Evolutionary conservation across 768 basidiomycete species (phyloP), one percentile per base, ranked within the genome.

Genomic region (Cystobasidium tubakii): DNA sequence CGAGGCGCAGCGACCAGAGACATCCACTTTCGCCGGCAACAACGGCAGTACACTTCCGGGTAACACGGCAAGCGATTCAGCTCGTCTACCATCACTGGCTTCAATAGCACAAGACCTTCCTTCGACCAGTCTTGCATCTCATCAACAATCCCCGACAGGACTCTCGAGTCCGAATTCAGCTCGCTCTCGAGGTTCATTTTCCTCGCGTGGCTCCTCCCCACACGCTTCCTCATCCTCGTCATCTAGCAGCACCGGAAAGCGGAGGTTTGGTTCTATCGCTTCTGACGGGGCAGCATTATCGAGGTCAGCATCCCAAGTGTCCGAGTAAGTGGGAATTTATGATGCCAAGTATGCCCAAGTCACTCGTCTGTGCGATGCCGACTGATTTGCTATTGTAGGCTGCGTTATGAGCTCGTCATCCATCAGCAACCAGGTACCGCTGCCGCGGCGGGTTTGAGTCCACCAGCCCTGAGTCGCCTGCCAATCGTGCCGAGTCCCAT

Each of bases 401-500:
- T 71, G 29, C 33, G 23, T 1, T 70, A 62, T 31, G 71, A 75
- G 29, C 46, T 75, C 36, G 23, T 62, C 25, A 63, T 75, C n/a
- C 33, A 55, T 29, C 74, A 75, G 36, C 74, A 75, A 31, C 70
- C 74, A 2, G 57, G 54, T 13, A 25, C 25, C 7, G 74, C 67
- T 43, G 53, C 66, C 10, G 74, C 74, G 1, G 74, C 60, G 12
- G 74, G 74, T 42, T 27, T 72, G 19, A 67, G 60, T 39, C 67
- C 62, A 15, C 23, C 33, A 33, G 66, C 54, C 3, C 39, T 72
- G 33, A 57, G 43, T n/a, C 53, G 74, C 21, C 25, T 75, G 25
- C 74, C 74, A 21, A 75, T 75, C 42, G 55, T 70, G 3, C 74
- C 74, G 21, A 60, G 53, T 27, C 70, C 64, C 13, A 53, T 75